Base-by-base conservation (phyloP, 345 rosid genomes). In the Syzygium aqueum region DNA sequence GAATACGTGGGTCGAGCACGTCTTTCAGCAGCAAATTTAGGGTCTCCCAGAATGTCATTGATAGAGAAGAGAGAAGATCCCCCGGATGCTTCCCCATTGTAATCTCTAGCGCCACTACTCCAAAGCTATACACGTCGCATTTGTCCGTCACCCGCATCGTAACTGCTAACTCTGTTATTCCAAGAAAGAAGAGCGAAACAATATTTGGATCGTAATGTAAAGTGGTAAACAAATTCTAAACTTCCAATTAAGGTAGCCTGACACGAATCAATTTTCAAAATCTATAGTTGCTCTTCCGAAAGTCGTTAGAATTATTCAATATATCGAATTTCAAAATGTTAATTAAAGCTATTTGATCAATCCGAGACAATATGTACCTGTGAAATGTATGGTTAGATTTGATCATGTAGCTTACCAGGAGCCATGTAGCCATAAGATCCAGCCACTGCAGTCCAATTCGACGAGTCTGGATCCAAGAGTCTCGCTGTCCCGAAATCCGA, bases 371-470 rank as follows among this genome's bases (percentile, higher is more conserved):
- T 21, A 16, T 9, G 16, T 37, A 8, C 21, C 25, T 50, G 33
- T 25, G 67, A 65, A 28, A 65, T 28, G 40, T 30, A 65, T 14
- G 77, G 19, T 15, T 65, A 28, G 40, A 28, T 65, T 63, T 28
- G 40, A 65, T 65, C 77, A 7, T 3, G 77, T 28, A 65, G 53
- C 27, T 40, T 91, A 91, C 95, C 96, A 84, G 94, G 96, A 86
- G 98, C 96, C 93, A 94, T 94, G 90, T 93, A 92, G 85, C 96
- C 93, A 88, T 90, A 95, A 16, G 96, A 93, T 5, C 96, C 95
- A 2, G 91, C 96, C 86, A 91, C 92, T 1, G 89, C 8, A 21
- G 98, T 93, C 96, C 96, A 95, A 89, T 90, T 94, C 73, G 96
- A 92, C 27, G 93, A 88, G 88, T 89, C 88, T n/a, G 90, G 67